Evolutionary conservation across 1,284 basidiomycete species (phyloP), one percentile per base, ranked within the genome.

Genomic region (Apiotrichum montevideense): DNA sequence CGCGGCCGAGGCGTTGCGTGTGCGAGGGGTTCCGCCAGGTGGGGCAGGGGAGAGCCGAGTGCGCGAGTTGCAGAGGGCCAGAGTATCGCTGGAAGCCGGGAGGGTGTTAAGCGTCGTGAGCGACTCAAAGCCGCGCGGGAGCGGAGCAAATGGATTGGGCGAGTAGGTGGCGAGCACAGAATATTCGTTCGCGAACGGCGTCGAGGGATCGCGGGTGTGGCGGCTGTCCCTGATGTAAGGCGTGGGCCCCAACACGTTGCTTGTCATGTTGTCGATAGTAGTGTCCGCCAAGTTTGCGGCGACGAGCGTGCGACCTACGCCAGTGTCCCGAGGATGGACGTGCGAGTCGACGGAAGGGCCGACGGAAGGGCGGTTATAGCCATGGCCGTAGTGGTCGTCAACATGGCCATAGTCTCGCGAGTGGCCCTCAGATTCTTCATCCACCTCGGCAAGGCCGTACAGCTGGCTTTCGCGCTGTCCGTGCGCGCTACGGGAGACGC

Each of bases 111-210:
- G 47, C 3, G 21, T 49, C 11, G 65, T 66, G 34, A 72, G 59
- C 8, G 65, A 67, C 39, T 66, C 65, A 50, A 72, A 72, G 13
- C 68, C 54, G 1, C 60, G 60, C 4, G 68, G 66, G 6, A 68
- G 42, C 9, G 69, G 69, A 13, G 59, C 61, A 42, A 65, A 66
- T 0, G 68, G 69, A 54, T 68, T 63, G 29, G 68, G 68, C 4
- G 66, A 65, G 56, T 72, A 72, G 14, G 52, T 63, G 2, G 55
- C 70, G 7, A 72, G 21, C 47, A 72, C 65, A 4, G 41, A 44
- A 21, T 39, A 46, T 34, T 43, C 49, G 41, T 6, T 34, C 40
- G 29, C 33, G 49, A n/a, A 15, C 49, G 49, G 49, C 13, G 49
- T 51, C 29, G 49, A 51, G 6, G 49, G 32, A 11, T 37, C 34